A percentile compares a stretch with the other conserved stretches of the same genome.
Conservation (phyloP, 495 filamentous ascomycete genomes). For the Venustampulla echinocandica region DNA sequence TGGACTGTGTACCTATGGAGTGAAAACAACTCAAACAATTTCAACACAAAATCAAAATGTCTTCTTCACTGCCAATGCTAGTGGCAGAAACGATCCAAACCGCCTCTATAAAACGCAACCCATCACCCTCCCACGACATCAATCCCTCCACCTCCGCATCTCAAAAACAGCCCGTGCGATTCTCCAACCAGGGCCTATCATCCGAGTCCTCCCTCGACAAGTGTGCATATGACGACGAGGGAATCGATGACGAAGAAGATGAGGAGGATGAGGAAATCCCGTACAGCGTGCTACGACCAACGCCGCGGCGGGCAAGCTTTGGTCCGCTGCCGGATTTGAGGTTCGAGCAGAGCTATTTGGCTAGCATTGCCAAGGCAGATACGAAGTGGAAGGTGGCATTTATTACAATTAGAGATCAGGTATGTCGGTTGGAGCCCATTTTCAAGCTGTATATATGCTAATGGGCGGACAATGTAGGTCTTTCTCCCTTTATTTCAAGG, state of each 20-base stretch:
- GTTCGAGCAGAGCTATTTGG: constrained; percentile 95
- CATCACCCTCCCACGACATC: constrained; percentile 64
- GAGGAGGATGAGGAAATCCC: constrained; percentile 44
- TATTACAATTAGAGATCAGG: constrained; percentile 86
- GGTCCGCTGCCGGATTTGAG: constrained; percentile 86
- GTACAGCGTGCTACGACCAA: constrained; percentile 45
- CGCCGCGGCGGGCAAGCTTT: constrained; percentile 43
- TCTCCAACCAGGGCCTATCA: constrained; percentile 16
- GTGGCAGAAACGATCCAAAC: constrained; percentile 71
- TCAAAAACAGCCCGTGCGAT: constrained; percentile 37
- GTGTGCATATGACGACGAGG: constrained; percentile 22
- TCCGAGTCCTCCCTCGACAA: constrained; percentile 19
- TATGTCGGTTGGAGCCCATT: constrained; percentile 28
- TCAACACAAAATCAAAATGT: no score
- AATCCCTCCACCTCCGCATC: constrained; percentile 70
- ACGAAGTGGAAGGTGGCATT: constrained; percentile 66
- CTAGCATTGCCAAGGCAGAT: constrained; percentile 68
- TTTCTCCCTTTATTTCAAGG: constrained; percentile 78
- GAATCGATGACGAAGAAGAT: constrained; percentile 24
- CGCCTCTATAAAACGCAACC: constrained; percentile 60
- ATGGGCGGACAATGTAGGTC: constrained; percentile 42
- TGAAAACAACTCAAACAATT: no score
- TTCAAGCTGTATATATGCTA: background rate
- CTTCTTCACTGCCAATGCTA: constrained; percentile 41
- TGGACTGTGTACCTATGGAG: no score